phyloP scores from a whole-genome alignment of 371 early-diverging fungal genomes.

The Rhizopus delemar region DNA sequence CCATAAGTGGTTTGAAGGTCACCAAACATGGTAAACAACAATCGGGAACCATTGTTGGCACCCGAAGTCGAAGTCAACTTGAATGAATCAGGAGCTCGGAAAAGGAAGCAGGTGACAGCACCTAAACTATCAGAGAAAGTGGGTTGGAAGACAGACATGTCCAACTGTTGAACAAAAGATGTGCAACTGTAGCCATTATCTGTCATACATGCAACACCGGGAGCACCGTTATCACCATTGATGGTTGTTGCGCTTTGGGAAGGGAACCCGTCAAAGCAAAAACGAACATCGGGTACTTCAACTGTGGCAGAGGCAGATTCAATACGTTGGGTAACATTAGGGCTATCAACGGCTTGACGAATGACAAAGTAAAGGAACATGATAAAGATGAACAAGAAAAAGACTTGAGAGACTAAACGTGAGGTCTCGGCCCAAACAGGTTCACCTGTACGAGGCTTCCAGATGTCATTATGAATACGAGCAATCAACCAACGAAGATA shows the following conservation, averaged over 20 bases:
- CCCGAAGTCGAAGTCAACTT: constrained; percentile 45
- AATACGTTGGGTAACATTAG: constrained; percentile 46
- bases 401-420: constrained; percentile 40
- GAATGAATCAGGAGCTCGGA: constrained; percentile 38
- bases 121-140: constrained; percentile 43
- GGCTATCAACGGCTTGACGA: constrained; percentile 46
- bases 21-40: constrained; percentile 43
- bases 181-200: constrained; percentile 41
- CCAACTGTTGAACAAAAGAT: constrained; percentile 25
- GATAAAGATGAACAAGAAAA: constrained; percentile 44
- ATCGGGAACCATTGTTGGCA: constrained; percentile 42
- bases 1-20: constrained; percentile 33
- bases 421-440: constrained; percentile 55
- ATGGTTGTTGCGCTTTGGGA: constrained; percentile 6
- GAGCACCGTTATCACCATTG: constrained; percentile 15
- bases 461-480: constrained; percentile 45
- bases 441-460: constrained; percentile 49
- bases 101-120: constrained; percentile 41
- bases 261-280: constrained; percentile 51
- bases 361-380: constrained; percentile 45
- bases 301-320: constrained; percentile 34
- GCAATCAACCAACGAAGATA: constrained; percentile 39
- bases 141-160: constrained; percentile 44
- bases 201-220: constrained; percentile 42
- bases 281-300: constrained; percentile 50